Percentiles rank a stretch among this genome's conserved stretches.
Conservation (phyloP, 2,329 filamentous ascomycete genomes). For the Ascocoryne sarcoides region DNA sequence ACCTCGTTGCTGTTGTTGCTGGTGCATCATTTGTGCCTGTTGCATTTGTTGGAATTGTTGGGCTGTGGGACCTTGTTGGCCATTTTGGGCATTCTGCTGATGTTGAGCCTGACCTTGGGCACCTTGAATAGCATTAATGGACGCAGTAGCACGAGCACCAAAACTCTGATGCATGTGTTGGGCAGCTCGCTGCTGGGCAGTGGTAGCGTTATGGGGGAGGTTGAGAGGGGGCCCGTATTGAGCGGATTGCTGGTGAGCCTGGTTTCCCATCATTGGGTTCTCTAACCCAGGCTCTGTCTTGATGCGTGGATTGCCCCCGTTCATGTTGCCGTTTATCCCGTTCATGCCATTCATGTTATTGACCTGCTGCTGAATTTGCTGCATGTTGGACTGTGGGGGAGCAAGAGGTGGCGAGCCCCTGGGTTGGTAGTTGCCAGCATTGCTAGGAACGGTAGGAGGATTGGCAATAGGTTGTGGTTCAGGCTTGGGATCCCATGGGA, state of each 20-base stretch:
- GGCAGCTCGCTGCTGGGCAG: constrained; percentile 46
- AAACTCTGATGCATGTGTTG: constrained; percentile 51
- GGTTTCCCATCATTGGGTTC: not conserved
- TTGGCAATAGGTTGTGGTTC: constrained; percentile 41
- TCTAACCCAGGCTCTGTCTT: constrained; percentile 37
- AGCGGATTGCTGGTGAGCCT: not conserved
- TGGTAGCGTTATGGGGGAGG: constrained; percentile 24
- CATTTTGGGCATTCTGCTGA: constrained; percentile 20
- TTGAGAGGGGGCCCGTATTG: constrained; percentile 16
- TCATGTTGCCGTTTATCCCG: not conserved
- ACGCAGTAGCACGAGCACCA: constrained; percentile 54
- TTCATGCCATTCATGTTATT: not conserved
- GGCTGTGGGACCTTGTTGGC: constrained; percentile 24
- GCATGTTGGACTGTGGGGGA: constrained; percentile 12
- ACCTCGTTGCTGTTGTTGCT: constrained; percentile 17
- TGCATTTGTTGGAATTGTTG: constrained; percentile 11
- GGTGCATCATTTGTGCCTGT: constrained; percentile 14
- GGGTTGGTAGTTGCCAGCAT: constrained; percentile 23
- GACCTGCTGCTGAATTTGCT: not conserved
- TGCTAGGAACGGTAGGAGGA: constrained; percentile 28
- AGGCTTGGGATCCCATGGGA: constrained; percentile 91
- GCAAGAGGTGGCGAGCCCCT: constrained; percentile 18
- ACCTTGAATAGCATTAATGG: constrained; percentile 51
- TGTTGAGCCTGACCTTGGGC: constrained; percentile 18
- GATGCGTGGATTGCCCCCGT: constrained; percentile 26